Evolutionary conservation across 331 rosid genomes (phyloP).

Genomic region (Rhamnella rubrinervis): DNA sequence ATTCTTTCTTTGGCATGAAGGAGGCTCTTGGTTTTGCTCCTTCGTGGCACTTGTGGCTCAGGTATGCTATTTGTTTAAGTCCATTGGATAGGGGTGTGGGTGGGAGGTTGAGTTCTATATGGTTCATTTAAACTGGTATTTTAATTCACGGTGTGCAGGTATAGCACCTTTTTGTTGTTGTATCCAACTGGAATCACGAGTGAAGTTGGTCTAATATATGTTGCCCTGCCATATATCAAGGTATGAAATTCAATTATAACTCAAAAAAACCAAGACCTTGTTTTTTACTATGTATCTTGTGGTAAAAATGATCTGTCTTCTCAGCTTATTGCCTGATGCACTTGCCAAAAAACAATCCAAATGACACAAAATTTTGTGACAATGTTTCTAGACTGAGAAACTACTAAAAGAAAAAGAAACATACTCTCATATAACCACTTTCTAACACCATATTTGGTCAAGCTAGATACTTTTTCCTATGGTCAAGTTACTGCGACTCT

Average conservation of each 20-base stretch:
- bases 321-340: background rate
- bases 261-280: background rate
- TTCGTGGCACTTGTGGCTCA: constrained; percentile 86
- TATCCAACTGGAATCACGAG: constrained; percentile 67
- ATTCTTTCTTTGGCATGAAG: constrained; percentile 72
- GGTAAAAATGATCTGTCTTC: background rate
- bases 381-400: no score
- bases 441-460: background rate
- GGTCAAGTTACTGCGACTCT: background rate
- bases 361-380: no score
- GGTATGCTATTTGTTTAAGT: constrained; percentile 40
- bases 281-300: background rate
- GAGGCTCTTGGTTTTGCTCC: constrained; percentile 77
- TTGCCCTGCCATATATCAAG: constrained; percentile 68
- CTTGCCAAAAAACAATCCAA: no score
- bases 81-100: background rate
- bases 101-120: constrained; percentile 8
- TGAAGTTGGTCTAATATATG: constrained; percentile 70
- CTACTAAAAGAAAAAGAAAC: no score
- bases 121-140: constrained; percentile 9
- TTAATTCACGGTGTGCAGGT: constrained; percentile 44
- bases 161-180: constrained; percentile 66
- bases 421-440: background rate
- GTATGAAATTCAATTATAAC: constrained; percentile 31
- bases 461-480: background rate